Percentiles rank a stretch among this genome's conserved stretches.
phyloP scores from a whole-genome alignment of 108 stramenopile genomes.

The Nitzschia sp. region DNA sequence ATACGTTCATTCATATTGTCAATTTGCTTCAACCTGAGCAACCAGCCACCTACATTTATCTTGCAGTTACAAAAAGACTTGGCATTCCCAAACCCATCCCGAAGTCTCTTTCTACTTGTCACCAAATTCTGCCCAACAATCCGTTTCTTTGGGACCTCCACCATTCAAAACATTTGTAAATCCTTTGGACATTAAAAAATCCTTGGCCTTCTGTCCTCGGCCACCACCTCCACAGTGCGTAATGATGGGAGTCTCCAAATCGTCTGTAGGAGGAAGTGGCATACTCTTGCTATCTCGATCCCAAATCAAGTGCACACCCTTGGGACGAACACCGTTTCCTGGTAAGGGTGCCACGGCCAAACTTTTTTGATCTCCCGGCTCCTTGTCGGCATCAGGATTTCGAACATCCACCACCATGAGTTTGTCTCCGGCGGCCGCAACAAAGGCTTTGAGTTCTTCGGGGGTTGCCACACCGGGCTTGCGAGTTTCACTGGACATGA shows the following conservation, averaged over 20 bases:
- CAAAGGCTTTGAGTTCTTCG: conserved; percentile 67
- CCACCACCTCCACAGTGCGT: conserved; percentile 91
- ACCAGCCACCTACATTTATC: too few relatives aligned
- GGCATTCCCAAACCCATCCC: too few relatives aligned
- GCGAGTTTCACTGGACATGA: conserved; percentile 3
- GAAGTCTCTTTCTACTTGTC: conserved; percentile 55
- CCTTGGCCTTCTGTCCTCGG: conserved; percentile 86
- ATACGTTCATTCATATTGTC: not conserved
- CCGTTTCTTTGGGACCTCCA: conserved; percentile 85
- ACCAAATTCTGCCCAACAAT: conserved; percentile 83
- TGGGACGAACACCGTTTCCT: conserved; percentile 44
- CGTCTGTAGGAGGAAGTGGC: conserved; percentile 56
- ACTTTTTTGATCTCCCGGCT: conserved; percentile 81
- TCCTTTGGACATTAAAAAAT: conserved; percentile 73
- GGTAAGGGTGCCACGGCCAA: conserved; percentile 64
- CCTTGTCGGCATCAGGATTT: conserved; percentile 68
- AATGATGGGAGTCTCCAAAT: conserved; percentile 82
- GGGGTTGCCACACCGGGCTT: conserved; percentile 78
- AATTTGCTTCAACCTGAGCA: too few relatives aligned
- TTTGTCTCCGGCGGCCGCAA: conserved; percentile 59
- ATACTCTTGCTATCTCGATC: conserved; percentile 61
- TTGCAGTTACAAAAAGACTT: not conserved
- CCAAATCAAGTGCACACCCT: conserved; percentile 68
- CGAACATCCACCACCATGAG: conserved; percentile 82
- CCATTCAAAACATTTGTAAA: conserved; percentile 89